phyloP scores from a whole-genome alignment of 192 early-diverging fungal species.

The Ambispora gerdemannii region DNA sequence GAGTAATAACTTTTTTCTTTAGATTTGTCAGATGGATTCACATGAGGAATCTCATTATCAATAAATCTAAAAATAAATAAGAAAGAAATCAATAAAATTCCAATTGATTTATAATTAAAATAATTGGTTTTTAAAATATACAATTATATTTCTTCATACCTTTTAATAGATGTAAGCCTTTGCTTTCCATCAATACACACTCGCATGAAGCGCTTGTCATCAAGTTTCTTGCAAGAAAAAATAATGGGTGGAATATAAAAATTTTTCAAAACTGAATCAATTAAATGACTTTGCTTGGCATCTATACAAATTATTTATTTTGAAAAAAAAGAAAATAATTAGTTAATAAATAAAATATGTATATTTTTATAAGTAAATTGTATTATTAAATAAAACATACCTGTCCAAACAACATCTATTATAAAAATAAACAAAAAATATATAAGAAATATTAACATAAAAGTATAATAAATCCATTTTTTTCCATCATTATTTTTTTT shows the following conservation, averaged over 20 bases:
- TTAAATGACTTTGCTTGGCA: slow-evolving; percentile 28
- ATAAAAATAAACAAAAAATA: background rate
- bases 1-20: slow-evolving; percentile 19
- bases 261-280: slow-evolving; percentile 36
- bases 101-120: background rate
- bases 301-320: no score
- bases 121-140: background rate
- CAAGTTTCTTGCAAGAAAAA: slow-evolving; percentile 27
- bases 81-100: no score
- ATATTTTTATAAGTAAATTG: background rate
- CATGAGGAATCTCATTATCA: slow-evolving; percentile 34
- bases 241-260: slow-evolving; percentile 35
- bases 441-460: background rate
- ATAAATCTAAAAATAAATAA: slow-evolving; percentile 28
- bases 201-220: slow-evolving; percentile 21
- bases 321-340: background rate
- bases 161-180: slow-evolving; percentile 34
- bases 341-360: background rate
- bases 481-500: background rate
- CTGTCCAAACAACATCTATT: slow-evolving; percentile 26
- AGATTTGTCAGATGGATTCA: slow-evolving; percentile 24
- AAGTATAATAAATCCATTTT: no score
- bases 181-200: slow-evolving; percentile 39
- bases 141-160: slow-evolving; percentile 7
- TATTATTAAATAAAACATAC: background rate